Evolutionary conservation across 495 filamentous ascomycete species (phyloP), one percentile per base, ranked within the genome.

Genomic region (Penicillium lagena): DNA sequence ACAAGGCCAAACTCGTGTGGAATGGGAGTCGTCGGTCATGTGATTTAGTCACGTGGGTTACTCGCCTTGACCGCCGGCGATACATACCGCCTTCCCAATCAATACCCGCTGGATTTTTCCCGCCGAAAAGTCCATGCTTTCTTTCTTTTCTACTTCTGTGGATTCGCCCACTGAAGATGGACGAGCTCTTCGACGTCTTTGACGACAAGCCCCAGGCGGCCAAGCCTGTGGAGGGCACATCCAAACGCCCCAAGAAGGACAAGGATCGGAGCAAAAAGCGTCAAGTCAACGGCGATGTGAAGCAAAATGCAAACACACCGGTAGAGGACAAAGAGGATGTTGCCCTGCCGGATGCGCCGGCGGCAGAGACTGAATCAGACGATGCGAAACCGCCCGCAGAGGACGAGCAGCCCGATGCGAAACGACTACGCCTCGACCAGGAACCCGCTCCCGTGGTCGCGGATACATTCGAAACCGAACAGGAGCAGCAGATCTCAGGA

Each of bases 391-490:
- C 55, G 43, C 47, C 58, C 12, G 39, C 49, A 7, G 59, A 64
- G 34, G 71, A 45, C 12, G 63, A 60, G 28, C 70, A 79, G 35
- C 78, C 79, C 31, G 76, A 81, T 15, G 59, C 62, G 45, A 98
- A 96, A 66, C 83, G 91, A 34, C 82, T 80, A 50, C 79, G 86
- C 51, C 79, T 83, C 51, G 79, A 90, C 37, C 74, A 76, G 34
- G 83, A 78, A 51, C 77, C 83, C 12, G 88, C 85, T 46, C 89
- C 93, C 12, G 81, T 96, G 33, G 79, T 96, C 47, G 89, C 89
- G 34, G 93, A 98, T 67, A 79, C 86, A 11, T 98, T 97, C 64
- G 83, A 97, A 66, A 96, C 94, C n/a, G 89, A 89, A 57, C 85
- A 95, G 65, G 90, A 90, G 35, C 73, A 89, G 68, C 88, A 98